Base-by-base conservation (phyloP, 2,329 filamentous ascomycete genomes). In the Parastagonospora avenae region DNA sequence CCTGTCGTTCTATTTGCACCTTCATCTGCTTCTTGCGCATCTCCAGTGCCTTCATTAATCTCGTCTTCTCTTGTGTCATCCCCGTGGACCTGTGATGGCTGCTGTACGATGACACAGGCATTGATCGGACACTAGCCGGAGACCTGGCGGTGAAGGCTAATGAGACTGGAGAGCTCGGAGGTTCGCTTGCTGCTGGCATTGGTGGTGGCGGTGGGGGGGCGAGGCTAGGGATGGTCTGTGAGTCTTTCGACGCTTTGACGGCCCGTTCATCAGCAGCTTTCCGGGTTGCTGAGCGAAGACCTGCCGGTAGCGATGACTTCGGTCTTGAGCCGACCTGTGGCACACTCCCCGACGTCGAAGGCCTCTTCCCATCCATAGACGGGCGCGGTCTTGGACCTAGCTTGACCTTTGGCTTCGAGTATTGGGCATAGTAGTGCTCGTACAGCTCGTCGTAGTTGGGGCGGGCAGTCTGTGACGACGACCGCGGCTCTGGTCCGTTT, bases 21-120 rank as follows among this genome's bases (percentile, higher is more conserved):
- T 73, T 74, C 67, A 87, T 86, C 72, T 91, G 92, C 75, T 89
- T 91, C 74, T 95, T 94, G 45, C 93, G 84, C 61, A 97, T 75
- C 73, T 97, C 90, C 76, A 97, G 82, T 7, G 94, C 94, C 77
- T 95, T 97, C 90, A 96, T 92, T 56, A 99, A 79, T 47, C 94
- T 84, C 54, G 90, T 86, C 77, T 95, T 97, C 73, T 99, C 94
- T 0, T 91, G 90, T 1, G 91, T 91, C 65, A 95, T 88, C n/a
- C 78, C 76, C 9, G 71, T 80, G 63, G 73, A 76, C 68, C 59
- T 79, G 68, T 63, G 54, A 64, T 63, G 60, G 46, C 63, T 63
- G 45, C 56, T 66, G 44, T 67, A 68, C 56, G 44, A 67, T 42
- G 71, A 67, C 19, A 77, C 70, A 37, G 79, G 74, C 62, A 81